A percentile compares a stretch with the other conserved stretches of the same genome.
Evolutionary conservation across 176 grass and related monocot genomes (phyloP).

Genomic region (Rhynchospora tenuis): DNA sequence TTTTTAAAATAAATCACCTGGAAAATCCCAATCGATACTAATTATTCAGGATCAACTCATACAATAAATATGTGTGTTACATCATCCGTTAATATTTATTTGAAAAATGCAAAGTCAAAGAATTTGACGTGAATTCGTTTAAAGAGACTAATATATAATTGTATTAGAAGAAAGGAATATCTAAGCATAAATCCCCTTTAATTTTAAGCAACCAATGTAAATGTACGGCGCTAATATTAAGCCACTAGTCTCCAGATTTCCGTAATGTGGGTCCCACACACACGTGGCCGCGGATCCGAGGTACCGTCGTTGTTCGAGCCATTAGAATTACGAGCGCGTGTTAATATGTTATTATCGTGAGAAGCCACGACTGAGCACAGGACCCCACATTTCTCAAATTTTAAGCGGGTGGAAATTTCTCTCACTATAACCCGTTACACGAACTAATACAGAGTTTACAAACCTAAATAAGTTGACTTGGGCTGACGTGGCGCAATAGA

Average conservation of each 20-base stretch:
- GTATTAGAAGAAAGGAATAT: too few relatives aligned
- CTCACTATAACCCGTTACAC: neutral
- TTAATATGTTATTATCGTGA: neutral
- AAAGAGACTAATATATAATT: too few relatives aligned
- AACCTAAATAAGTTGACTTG: neutral
- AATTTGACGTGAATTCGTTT: too few relatives aligned
- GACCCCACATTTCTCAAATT: neutral
- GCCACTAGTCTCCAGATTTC: neutral
- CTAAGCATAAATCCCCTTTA: neutral
- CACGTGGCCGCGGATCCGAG: neutral
- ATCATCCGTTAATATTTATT: too few relatives aligned
- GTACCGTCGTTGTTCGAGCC: neutral
- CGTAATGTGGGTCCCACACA: neutral
- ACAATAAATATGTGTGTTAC: too few relatives aligned
- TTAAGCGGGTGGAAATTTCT: neutral
- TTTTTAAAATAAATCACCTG: too few relatives aligned
- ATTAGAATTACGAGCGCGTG: neutral
- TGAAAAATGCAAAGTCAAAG: too few relatives aligned
- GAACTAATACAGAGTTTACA: neutral
- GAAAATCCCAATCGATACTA: too few relatives aligned
- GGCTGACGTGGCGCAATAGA: neutral
- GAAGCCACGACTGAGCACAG: neutral
- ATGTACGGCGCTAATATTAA: neutral
- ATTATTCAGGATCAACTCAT: too few relatives aligned
- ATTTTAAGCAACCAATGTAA: neutral